phyloP scores from a whole-genome alignment of 129 eudicot genomes.

The Pittosporum tobira region DNA sequence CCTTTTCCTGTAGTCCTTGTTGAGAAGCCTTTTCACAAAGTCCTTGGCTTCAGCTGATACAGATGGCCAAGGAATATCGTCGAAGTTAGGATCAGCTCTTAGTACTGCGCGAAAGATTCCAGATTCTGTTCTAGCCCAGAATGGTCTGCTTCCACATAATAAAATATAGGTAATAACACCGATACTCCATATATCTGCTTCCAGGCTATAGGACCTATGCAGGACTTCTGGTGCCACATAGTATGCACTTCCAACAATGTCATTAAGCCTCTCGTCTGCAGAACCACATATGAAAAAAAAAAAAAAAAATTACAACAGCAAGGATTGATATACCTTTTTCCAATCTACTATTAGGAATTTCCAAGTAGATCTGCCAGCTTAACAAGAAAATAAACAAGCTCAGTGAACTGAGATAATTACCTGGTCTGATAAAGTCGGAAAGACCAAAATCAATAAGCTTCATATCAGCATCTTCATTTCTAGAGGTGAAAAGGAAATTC shows the following conservation, averaged over 20 bases:
- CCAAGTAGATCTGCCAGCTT: not conserved
- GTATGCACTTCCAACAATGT: conserved; percentile 60
- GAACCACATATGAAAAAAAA: not conserved
- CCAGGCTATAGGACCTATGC: conserved; percentile 51
- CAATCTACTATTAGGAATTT: no score
- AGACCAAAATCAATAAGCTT: conserved; percentile 96
- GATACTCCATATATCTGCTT: conserved; percentile 62
- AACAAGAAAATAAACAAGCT: not conserved
- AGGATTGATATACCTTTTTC: no score
- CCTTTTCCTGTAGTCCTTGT: conserved; percentile 57
- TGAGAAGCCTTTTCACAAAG: conserved; percentile 47
- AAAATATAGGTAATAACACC: conserved; percentile 52
- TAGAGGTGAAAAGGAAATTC: conserved; percentile 82
- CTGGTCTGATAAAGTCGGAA: conserved; percentile 93
- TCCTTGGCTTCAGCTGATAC: conserved; percentile 45
- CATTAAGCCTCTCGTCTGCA: conserved; percentile 53
- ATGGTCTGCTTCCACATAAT: conserved; percentile 64
- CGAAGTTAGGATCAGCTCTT: conserved; percentile 52
- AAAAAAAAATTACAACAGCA: not conserved
- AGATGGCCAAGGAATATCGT: conserved; percentile 55
- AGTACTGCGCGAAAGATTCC: conserved; percentile 53
- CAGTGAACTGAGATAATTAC: conserved; percentile 22
- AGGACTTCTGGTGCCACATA: conserved; percentile 67
- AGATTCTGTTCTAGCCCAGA: conserved; percentile 60
- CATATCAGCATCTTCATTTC: conserved; percentile 88